phyloP scores from a whole-genome alignment of 2,329 filamentous ascomycete species.

The Taxawa tesnikishii region DNA sequence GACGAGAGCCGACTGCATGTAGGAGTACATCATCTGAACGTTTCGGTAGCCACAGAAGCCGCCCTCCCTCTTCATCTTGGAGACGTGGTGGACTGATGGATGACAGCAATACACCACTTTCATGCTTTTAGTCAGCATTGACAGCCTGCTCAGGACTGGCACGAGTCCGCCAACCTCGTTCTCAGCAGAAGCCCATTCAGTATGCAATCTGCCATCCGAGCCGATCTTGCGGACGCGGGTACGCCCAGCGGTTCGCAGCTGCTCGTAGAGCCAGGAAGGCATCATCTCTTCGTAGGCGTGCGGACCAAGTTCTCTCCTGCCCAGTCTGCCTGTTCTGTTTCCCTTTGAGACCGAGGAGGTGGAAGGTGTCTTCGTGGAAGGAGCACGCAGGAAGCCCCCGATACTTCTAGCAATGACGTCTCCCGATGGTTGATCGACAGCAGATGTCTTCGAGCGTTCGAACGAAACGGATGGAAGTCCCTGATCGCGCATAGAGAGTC shows the following conservation, averaged over 20 bases:
- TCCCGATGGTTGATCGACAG: not conserved
- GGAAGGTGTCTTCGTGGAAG: not conserved
- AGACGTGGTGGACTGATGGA: slow-evolving; percentile 60
- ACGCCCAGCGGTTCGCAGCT: slow-evolving; percentile 24
- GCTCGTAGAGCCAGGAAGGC: slow-evolving; percentile 26
- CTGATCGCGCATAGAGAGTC: too few species aligned
- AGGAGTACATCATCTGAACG: slow-evolving; percentile 79
- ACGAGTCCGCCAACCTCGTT: slow-evolving; percentile 28
- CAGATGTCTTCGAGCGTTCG: not conserved
- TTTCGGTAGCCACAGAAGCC: slow-evolving; percentile 85
- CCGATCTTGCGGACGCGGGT: slow-evolving; percentile 23
- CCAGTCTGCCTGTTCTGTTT: not conserved
- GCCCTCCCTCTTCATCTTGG: slow-evolving; percentile 66
- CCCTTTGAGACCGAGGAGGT: too few species aligned
- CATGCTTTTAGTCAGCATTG: slow-evolving; percentile 48
- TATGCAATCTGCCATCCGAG: slow-evolving; percentile 27
- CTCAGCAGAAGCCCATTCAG: slow-evolving; percentile 23
- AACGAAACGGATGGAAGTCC: too few species aligned
- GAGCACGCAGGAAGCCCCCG: not conserved
- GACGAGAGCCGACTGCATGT: slow-evolving; percentile 49
- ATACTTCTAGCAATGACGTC: not conserved
- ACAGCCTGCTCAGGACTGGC: slow-evolving; percentile 29
- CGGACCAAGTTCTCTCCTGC: slow-evolving; percentile 31
- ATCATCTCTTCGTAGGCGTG: slow-evolving; percentile 32
- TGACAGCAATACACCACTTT: slow-evolving; percentile 68